These are phyloP conservation scores for Omphalea diandra DNA, from an alignment of 441 rosid genomes.

Conservation along the genomic window DNA sequence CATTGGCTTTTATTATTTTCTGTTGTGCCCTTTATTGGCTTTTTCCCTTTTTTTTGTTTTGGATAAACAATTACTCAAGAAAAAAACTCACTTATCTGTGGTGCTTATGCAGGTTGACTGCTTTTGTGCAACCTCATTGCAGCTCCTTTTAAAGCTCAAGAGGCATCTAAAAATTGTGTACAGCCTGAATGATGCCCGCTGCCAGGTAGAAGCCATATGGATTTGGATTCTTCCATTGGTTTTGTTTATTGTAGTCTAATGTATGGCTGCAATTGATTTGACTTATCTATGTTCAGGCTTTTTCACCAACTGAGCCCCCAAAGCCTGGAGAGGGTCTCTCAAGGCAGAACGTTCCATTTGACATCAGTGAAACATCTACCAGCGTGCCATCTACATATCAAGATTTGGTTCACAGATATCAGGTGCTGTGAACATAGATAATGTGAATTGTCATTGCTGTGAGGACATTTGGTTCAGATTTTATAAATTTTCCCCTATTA, in stretches of 20 bases:
- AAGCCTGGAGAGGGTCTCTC: constrained; percentile 78
- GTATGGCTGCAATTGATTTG: not conserved
- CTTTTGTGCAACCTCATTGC: constrained; percentile 75
- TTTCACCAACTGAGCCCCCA: constrained; percentile 74
- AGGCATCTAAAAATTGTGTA: constrained; percentile 84
- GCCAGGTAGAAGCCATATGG: constrained; percentile 61
- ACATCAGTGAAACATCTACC: constrained; percentile 52
- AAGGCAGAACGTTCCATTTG: constrained; percentile 71
- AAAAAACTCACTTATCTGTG: constrained; percentile 12
- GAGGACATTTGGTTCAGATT: not conserved
- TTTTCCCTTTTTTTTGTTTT: not conserved
- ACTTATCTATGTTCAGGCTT: constrained; percentile 50
- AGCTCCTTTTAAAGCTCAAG: constrained; percentile 92
- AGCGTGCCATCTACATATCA: constrained; percentile 59
- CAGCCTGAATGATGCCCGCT: constrained; percentile 88
- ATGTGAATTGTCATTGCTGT: not conserved
- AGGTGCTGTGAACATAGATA: constrained; percentile 39
- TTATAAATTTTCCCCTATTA: not conserved
- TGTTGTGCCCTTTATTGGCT: not conserved
- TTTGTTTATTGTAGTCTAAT: not conserved
- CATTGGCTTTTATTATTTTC: not conserved
- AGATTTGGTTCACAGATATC: constrained; percentile 78
- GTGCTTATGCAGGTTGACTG: constrained; percentile 60
- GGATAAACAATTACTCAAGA: not conserved
- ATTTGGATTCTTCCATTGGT: not conserved